These are phyloP conservation scores for Candida peoriensis DNA, from an alignment of 805 yeast genomes.

Conservation along the genomic window DNA sequence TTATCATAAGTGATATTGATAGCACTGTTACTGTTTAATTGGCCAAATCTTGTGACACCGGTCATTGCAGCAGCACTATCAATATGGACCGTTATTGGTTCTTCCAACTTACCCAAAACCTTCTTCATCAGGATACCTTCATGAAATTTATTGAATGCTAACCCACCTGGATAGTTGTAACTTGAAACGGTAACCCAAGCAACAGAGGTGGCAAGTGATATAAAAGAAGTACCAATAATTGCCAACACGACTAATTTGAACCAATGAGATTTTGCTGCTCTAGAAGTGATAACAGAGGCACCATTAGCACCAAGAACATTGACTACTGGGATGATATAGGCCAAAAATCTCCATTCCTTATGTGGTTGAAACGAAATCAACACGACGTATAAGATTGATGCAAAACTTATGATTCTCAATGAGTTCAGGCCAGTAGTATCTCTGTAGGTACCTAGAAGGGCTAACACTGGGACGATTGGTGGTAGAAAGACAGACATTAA, in stretches of 20 bases:
- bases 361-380: conserved; percentile 80
- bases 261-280: conserved; percentile 10
- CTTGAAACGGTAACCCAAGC: conserved; percentile 60
- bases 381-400: conserved; percentile 51
- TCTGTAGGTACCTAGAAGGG: conserved; percentile 32
- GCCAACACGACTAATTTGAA: conserved; percentile 12
- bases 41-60: conserved; percentile 75
- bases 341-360: conserved; percentile 90
- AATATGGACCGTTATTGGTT: conserved; percentile 51
- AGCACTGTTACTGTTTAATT: conserved; percentile 34
- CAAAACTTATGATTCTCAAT: conserved; percentile 41
- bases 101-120: conserved; percentile 4
- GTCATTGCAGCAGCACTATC: conserved; percentile 84
- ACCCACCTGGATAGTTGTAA: conserved; percentile 87
- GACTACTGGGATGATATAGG: conserved; percentile 68
- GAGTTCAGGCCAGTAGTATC: conserved; percentile 28
- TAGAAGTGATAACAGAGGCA: conserved; percentile 31
- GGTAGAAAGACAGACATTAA: conserved; percentile 37
- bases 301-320: conserved; percentile 63
- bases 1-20: conserved; percentile 57
- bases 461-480: conserved; percentile 39
- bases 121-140: conserved; percentile 26
- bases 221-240: conserved; percentile 23
- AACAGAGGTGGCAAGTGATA: conserved; percentile 38
- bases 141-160: conserved; percentile 56